Evolutionary conservation across 2,329 filamentous ascomycete genomes (phyloP).

Genomic region (Exophiala oligosperma): DNA sequence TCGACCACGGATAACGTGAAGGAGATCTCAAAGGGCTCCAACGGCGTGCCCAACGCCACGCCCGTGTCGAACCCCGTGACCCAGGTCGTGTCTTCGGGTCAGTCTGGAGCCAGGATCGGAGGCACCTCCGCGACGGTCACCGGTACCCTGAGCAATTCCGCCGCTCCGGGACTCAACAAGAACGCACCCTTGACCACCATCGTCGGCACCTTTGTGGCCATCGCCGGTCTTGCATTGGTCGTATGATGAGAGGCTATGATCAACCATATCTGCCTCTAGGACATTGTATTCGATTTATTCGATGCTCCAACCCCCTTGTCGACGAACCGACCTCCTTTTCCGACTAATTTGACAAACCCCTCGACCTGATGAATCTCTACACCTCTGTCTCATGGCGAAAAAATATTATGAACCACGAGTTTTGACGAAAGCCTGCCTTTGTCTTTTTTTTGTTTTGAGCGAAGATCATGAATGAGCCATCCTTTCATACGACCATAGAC

Average conservation of each 20-base stretch:
- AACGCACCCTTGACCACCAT: conserved; percentile 1
- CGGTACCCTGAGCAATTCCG: not conserved
- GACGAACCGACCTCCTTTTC: too few species aligned
- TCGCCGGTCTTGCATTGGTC: conserved; percentile 1
- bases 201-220: conserved; percentile 7
- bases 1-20: conserved; percentile 49
- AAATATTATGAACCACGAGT: not conserved
- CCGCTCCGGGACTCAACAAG: conserved; percentile 1
- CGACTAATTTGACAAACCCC: too few species aligned
- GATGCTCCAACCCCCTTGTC: too few species aligned
- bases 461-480: too few species aligned
- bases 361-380: too few species aligned
- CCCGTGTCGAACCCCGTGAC: conserved; percentile 28
- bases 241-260: not conserved
- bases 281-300: too few species aligned
- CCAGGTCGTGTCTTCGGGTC: conserved; percentile 19
- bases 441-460: not conserved
- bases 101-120: conserved; percentile 18
- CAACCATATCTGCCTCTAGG: too few species aligned
- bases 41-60: conserved; percentile 55
- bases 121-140: conserved; percentile 16
- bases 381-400: too few species aligned
- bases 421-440: not conserved
- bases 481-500: not conserved
- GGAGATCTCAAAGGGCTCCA: conserved; percentile 53